phyloP scores from a whole-genome alignment of 2,329 filamentous ascomycete species.

The Pseudophaeomoniella oleicola region DNA sequence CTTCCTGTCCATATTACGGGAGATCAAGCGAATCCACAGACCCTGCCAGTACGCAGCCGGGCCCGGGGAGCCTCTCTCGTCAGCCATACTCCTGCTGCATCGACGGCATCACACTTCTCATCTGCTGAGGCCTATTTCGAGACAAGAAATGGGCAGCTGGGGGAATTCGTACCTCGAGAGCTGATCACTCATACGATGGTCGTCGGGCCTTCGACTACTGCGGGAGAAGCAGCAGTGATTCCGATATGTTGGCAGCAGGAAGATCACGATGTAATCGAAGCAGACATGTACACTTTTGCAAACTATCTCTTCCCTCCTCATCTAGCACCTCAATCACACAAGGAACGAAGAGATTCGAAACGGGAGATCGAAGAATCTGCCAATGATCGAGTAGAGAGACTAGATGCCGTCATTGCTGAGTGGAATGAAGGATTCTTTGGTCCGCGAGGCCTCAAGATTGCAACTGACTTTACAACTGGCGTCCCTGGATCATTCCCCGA shows the following conservation, averaged over 20 bases:
- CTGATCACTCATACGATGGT: neutral
- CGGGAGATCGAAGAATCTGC: slow-evolving; percentile 26
- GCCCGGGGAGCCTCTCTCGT: neutral
- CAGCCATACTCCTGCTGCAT: neutral
- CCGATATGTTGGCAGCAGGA: slow-evolving; percentile 19
- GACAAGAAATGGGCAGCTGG: neutral
- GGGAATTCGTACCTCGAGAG: neutral
- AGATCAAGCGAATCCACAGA: too few species aligned
- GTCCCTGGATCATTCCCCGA: neutral
- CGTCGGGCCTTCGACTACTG: neutral
- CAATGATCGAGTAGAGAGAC: slow-evolving; percentile 21
- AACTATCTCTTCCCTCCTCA: slow-evolving; percentile 25
- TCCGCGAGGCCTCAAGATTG: slow-evolving; percentile 19
- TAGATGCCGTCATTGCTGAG: slow-evolving; percentile 24
- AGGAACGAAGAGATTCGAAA: slow-evolving; percentile 25
- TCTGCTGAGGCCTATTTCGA: slow-evolving; percentile 2
- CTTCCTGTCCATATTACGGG: neutral
- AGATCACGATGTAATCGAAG: slow-evolving; percentile 19
- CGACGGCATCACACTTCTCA: neutral
- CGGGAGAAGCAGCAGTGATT: neutral
- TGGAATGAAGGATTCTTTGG: slow-evolving; percentile 29
- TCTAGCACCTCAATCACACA: slow-evolving; percentile 20
- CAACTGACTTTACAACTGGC: slow-evolving; percentile 16
- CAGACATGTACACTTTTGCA: slow-evolving; percentile 29
- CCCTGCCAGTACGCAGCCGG: neutral